Evolutionary conservation across 2,329 filamentous ascomycete species (phyloP).

Genomic region (Colletotrichum tanaceti): DNA sequence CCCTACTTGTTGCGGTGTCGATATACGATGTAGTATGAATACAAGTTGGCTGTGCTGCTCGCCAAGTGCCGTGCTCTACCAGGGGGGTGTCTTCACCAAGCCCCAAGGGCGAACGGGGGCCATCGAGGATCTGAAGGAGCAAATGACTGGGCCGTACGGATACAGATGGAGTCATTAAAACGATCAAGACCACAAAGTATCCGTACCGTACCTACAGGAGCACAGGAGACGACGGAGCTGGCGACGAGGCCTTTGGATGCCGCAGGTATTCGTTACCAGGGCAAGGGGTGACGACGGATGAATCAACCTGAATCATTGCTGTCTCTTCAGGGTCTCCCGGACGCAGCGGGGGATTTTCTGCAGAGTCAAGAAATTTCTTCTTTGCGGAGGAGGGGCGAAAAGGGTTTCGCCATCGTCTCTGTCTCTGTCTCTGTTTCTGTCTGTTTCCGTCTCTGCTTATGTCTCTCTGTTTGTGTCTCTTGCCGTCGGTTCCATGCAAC

Average conservation of each 20-base stretch:
- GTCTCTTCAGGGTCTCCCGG: conserved; percentile 10
- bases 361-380: conserved; percentile 4
- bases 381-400: conserved; percentile 12
- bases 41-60: conserved; percentile 6
- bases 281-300: conserved; percentile 22
- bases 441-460: too few species aligned
- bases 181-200: neutral
- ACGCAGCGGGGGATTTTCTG: conserved; percentile 8
- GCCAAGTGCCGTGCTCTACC: conserved; percentile 6
- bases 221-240: conserved; percentile 21
- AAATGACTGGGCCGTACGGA: too few species aligned
- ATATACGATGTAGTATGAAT: conserved; percentile 12
- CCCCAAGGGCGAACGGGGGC: neutral
- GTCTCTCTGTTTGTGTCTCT: neutral
- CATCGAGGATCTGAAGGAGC: neutral
- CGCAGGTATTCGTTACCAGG: conserved; percentile 17
- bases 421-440: neutral
- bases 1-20: conserved; percentile 8
- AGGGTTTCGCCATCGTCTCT: conserved; percentile 4
- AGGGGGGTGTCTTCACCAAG: conserved; percentile 14
- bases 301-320: conserved; percentile 30
- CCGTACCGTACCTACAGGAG: too few species aligned
- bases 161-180: conserved; percentile 1
- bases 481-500: conserved; percentile 13
- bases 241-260: conserved; percentile 26